phyloP scores from a whole-genome alignment of 345 rosid genomes.

The Xanthoceras sorbifolium region DNA sequence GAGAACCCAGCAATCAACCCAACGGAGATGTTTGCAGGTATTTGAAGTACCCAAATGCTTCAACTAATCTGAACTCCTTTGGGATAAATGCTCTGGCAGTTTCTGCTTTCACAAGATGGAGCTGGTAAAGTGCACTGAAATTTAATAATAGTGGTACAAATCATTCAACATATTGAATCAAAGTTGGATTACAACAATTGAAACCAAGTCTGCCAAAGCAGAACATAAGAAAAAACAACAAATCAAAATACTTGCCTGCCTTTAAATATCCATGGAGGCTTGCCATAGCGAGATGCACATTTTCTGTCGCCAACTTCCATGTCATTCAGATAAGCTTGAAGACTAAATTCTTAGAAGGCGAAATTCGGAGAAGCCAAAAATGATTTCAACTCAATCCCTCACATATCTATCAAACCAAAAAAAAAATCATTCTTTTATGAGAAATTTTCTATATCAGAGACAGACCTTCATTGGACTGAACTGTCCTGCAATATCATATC shows the following conservation, averaged over 20 bases:
- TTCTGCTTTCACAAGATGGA: constrained; percentile 89
- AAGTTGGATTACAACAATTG: background rate
- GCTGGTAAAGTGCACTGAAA: constrained; percentile 90
- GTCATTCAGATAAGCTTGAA: constrained; percentile 20
- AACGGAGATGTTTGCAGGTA: background rate
- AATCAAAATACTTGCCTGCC: constrained; percentile 63
- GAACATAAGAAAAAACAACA: background rate
- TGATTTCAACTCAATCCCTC: no score
- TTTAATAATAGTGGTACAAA: background rate
- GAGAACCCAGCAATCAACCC: background rate
- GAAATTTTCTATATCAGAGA: constrained; percentile 6
- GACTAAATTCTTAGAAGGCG: constrained; percentile 24
- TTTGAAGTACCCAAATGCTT: constrained; percentile 83
- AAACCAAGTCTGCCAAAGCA: constrained; percentile 9
- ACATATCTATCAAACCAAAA: no score
- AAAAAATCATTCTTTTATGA: constrained; percentile 6
- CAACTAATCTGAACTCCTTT: constrained; percentile 76
- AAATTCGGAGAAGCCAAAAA: constrained; percentile 20
- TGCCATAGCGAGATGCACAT: constrained; percentile 60
- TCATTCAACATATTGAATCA: background rate
- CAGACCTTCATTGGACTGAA: constrained; percentile 8
- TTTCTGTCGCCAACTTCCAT: constrained; percentile 56
- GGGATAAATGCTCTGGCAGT: constrained; percentile 87
- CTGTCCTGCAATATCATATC: background rate
- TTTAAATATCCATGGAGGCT: constrained; percentile 88